Evolutionary conservation across 192 early-diverging fungal species (phyloP).

Genomic region (Coemansia sp.): DNA sequence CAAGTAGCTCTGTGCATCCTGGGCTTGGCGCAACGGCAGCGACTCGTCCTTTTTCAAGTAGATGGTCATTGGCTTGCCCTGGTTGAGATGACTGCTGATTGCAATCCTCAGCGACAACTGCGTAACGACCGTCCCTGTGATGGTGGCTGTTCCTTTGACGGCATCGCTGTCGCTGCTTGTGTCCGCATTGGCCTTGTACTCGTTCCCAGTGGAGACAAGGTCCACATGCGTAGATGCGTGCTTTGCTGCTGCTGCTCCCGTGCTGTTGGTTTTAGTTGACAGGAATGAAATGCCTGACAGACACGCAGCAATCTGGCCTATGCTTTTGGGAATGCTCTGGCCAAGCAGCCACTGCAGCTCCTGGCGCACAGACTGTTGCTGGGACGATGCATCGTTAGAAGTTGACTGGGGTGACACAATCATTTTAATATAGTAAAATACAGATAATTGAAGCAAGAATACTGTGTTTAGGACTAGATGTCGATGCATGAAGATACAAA

Average conservation of each 20-base stretch:
- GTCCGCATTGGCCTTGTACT: constrained; percentile 1
- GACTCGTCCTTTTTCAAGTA: constrained; percentile 44
- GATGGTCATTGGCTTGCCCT: constrained; percentile 18
- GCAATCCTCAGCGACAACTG: constrained; percentile 38
- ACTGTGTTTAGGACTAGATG: too few species aligned
- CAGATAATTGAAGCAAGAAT: too few species aligned
- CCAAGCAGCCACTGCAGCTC: constrained; percentile 42
- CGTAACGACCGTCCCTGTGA: constrained; percentile 25
- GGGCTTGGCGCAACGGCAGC: constrained; percentile 28
- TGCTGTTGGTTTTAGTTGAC: constrained; percentile 2
- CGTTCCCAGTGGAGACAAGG: background rate
- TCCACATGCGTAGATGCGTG: constrained; percentile 1
- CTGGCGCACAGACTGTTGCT: background rate
- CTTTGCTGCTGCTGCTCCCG: background rate
- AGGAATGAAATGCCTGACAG: constrained; percentile 23
- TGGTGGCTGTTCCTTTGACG: constrained; percentile 28
- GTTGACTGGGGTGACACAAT: background rate
- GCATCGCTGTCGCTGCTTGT: constrained; percentile 4
- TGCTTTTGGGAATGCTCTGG: constrained; percentile 39
- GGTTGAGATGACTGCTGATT: constrained; percentile 13
- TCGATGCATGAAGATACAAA: too few species aligned
- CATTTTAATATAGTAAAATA: background rate
- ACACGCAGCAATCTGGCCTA: constrained; percentile 1
- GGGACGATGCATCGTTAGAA: background rate
- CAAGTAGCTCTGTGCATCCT: constrained; percentile 36